Percentiles rank a stretch among this genome's conserved stretches.
phyloP scores from a whole-genome alignment of 192 early-diverging fungal species.

The Funneliformis geosporum region DNA sequence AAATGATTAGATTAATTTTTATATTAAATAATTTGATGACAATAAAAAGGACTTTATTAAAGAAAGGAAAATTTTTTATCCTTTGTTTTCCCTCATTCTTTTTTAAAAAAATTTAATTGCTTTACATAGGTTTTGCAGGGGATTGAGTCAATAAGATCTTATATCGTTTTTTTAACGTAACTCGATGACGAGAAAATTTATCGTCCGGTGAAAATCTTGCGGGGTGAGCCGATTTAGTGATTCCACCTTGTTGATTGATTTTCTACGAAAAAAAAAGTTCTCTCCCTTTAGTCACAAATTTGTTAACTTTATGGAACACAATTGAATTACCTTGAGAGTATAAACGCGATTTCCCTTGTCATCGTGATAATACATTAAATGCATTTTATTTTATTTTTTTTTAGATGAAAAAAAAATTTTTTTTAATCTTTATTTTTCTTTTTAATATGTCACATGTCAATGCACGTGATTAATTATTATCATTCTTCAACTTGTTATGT shows the following conservation, averaged over 20 bases:
- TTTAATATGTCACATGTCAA: too few relatives aligned
- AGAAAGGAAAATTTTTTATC: too few relatives aligned
- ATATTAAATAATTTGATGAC: too few relatives aligned
- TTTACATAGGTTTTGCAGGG: background rate
- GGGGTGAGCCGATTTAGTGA: conserved; percentile 98
- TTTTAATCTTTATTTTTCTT: too few relatives aligned
- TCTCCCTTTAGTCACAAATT: background rate
- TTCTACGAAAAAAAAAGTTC: conserved; percentile 56
- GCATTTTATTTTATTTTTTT: background rate
- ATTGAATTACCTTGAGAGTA: background rate
- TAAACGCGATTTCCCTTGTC: background rate
- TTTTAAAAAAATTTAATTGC: too few relatives aligned
- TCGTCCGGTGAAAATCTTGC: conserved; percentile 99
- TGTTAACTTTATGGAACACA: background rate
- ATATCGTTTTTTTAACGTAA: conserved; percentile 95
- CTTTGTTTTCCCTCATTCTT: too few relatives aligned
- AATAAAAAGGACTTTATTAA: too few relatives aligned
- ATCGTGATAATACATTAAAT: background rate
- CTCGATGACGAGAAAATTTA: conserved; percentile 97
- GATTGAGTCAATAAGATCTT: conserved; percentile 77
- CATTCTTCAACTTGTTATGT: too few relatives aligned
- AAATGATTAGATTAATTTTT: too few relatives aligned
- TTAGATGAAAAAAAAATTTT: too few relatives aligned
- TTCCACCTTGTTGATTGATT: conserved; percentile 67
- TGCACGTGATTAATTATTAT: too few relatives aligned